phyloP scores from a whole-genome alignment of 2,329 filamentous ascomycete species.

The Fusarium sp. region DNA sequence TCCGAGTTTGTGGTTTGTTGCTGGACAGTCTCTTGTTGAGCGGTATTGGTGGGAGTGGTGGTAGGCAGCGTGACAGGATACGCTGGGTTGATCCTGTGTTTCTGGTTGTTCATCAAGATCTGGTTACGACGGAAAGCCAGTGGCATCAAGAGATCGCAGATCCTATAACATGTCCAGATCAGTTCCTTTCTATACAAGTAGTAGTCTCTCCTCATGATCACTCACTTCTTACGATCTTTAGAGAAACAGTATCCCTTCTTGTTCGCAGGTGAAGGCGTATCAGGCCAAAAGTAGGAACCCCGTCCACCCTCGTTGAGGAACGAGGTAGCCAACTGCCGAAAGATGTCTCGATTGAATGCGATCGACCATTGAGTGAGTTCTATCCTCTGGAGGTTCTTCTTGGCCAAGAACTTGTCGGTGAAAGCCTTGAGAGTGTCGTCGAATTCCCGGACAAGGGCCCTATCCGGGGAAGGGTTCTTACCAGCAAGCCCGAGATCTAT shows the following conservation, averaged over 20 bases:
- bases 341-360: background rate
- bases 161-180: background rate
- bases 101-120: background rate
- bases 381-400: background rate
- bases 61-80: background rate
- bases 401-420: background rate
- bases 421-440: background rate
- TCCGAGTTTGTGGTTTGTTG: background rate
- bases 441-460: background rate
- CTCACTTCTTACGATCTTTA: background rate
- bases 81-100: background rate
- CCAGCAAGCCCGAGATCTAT: background rate
- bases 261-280: background rate
- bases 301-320: slow-evolving; percentile 5
- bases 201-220: background rate
- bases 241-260: background rate
- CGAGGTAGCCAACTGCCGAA: background rate
- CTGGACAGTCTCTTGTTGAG: background rate
- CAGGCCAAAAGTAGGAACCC: slow-evolving; percentile 16
- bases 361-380: background rate
- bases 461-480: background rate
- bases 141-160: background rate
- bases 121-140: background rate
- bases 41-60: background rate
- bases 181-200: background rate